Conservation (phyloP, 768 basidiomycete species). For the Termitomyces sp. region DNA sequence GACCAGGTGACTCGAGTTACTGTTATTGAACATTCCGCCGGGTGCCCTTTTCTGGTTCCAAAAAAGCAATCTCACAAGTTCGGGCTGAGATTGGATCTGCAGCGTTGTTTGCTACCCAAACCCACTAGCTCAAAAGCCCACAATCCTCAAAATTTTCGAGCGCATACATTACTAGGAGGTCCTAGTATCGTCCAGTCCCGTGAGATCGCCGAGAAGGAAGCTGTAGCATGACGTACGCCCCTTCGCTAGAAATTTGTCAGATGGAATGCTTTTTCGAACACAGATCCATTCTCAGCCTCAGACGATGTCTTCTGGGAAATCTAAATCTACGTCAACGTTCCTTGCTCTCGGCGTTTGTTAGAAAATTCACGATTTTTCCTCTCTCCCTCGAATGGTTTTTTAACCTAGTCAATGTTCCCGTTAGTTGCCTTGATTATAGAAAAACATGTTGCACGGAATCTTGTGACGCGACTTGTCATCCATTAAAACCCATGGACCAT, state of each 20-base stretch:
- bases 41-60: neutral
- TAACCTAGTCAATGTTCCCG: neutral
- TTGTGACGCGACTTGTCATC: neutral
- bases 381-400: neutral
- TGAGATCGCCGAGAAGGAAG: neutral
- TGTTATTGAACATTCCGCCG: neutral
- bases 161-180: neutral
- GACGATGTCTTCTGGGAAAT: neutral
- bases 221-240: neutral
- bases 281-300: slow-evolving; percentile 13
- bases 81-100: neutral
- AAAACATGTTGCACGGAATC: neutral
- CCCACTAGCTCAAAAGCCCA: neutral
- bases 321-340: neutral
- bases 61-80: neutral
- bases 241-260: neutral
- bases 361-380: neutral
- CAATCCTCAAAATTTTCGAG: neutral
- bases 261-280: slow-evolving; percentile 8
- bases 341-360: neutral
- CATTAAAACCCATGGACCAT: neutral
- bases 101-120: neutral
- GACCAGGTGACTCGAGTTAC: slow-evolving; percentile 4
- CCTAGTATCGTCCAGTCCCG: neutral
- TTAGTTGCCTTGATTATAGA: neutral